Evolutionary conservation across 768 basidiomycete species (phyloP).

Genomic region (Arthromyces matolae): DNA sequence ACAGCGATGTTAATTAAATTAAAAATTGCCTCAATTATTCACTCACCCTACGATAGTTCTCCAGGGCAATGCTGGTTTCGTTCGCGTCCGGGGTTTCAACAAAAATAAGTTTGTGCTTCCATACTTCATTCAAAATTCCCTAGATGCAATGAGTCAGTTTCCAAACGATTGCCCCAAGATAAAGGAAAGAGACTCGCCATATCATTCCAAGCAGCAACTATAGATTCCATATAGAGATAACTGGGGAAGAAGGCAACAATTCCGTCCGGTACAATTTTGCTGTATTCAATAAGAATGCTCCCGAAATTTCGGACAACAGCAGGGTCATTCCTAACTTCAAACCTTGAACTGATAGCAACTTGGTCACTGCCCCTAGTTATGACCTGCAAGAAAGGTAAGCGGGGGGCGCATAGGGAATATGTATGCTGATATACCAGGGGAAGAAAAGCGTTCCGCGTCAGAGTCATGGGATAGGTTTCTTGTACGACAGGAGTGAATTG

Average conservation of each 20-base stretch:
- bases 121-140: slow-evolving; percentile 98
- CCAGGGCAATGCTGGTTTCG: slow-evolving; percentile 95
- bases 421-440: slow-evolving; percentile 74
- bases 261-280: slow-evolving; percentile 96
- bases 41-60: slow-evolving; percentile 89
- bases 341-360: slow-evolving; percentile 96
- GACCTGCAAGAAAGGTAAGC: slow-evolving; percentile 50
- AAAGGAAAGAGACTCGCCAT: slow-evolving; percentile 63
- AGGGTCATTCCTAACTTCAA: slow-evolving; percentile 98
- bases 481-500: slow-evolving; percentile 96
- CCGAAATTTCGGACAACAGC: slow-evolving; percentile 99
- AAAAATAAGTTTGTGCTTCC: slow-evolving; percentile 99
- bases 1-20: no score
- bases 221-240: slow-evolving; percentile 99
- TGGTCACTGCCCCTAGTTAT: slow-evolving; percentile 98
- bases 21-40: background rate
- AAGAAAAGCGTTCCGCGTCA: slow-evolving; percentile 93
- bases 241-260: slow-evolving; percentile 99
- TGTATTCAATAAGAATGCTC: slow-evolving; percentile 96
- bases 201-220: slow-evolving; percentile 99
- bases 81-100: slow-evolving; percentile 99
- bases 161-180: background rate
- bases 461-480: slow-evolving; percentile 97
- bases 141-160: no score
- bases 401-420: slow-evolving; percentile 1